A percentile compares a stretch with the other conserved stretches of the same genome.
phyloP scores from a whole-genome alignment of 176 grass and related monocot species.

The Stipa capillata region DNA sequence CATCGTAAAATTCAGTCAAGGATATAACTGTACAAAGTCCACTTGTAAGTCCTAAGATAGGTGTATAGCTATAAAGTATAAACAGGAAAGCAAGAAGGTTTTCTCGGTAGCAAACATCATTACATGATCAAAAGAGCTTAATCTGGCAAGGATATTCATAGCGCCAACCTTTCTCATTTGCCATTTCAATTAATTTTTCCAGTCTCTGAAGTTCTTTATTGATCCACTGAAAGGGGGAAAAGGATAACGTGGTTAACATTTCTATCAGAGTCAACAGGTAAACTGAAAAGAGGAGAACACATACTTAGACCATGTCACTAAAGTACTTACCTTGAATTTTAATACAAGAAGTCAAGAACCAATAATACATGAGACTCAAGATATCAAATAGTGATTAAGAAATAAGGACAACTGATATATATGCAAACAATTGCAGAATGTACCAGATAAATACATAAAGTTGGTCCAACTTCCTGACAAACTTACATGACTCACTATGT shows the following conservation, averaged over 20 bases:
- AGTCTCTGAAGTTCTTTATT: conserved; percentile 56
- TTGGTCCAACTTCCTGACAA: background rate
- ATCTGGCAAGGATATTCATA: conserved; percentile 68
- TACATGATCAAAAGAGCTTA: conserved; percentile 22
- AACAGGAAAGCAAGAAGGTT: background rate
- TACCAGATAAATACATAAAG: background rate
- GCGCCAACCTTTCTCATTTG: conserved; percentile 83
- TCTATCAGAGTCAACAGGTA: background rate
- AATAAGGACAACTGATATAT: too few relatives aligned
- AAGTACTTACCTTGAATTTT: background rate
- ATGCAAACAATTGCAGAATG: too few relatives aligned
- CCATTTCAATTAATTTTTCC: conserved; percentile 51
- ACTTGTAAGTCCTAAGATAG: background rate
- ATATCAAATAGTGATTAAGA: background rate
- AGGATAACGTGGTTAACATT: background rate
- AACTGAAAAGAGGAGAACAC: background rate
- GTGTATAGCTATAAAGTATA: background rate
- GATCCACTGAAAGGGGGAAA: conserved; percentile 62
- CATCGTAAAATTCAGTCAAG: conserved; percentile 66
- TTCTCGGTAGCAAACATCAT: background rate
- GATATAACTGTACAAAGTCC: conserved; percentile 36
- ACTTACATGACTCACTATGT: conserved; percentile 77
- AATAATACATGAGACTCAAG: too few relatives aligned
- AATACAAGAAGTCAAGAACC: background rate
- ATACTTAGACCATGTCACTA: background rate